Evolutionary conservation across 257 asterid species (phyloP).

Genomic region (Solanum etuberosum): DNA sequence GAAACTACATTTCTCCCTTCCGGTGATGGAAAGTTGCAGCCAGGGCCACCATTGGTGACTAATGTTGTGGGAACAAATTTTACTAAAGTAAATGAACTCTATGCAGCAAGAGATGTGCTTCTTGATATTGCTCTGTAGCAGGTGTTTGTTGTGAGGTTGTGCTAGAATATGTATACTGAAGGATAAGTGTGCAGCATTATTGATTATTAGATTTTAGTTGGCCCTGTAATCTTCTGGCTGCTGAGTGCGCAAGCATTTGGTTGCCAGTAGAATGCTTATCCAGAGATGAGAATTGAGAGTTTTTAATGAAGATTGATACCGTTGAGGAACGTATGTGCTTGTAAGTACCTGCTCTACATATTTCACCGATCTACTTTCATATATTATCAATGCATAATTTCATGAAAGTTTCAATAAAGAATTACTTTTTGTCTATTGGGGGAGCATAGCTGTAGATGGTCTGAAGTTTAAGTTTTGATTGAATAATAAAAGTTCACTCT

Average conservation of each 20-base stretch:
- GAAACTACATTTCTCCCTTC: constrained; percentile 21
- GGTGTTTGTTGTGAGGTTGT: neutral
- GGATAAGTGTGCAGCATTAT: neutral
- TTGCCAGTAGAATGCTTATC: neutral
- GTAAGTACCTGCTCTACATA: neutral
- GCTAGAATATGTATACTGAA: neutral
- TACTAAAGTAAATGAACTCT: constrained; percentile 38
- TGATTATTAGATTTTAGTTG: neutral
- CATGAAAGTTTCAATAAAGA: neutral
- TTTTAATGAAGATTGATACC: neutral
- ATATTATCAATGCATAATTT: neutral
- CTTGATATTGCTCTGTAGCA: constrained; percentile 61
- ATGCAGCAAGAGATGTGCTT: constrained; percentile 57
- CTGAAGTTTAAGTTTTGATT: neutral
- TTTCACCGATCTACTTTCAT: neutral
- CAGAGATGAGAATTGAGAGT: neutral
- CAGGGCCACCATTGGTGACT: constrained; percentile 26
- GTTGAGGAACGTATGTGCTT: neutral
- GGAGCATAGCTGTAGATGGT: neutral
- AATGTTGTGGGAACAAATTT: constrained; percentile 39
- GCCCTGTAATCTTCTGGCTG: neutral
- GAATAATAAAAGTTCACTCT: neutral
- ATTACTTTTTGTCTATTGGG: neutral
- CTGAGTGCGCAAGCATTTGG: neutral
- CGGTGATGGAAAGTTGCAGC: constrained; percentile 25